Conservation (phyloP, 441 rosid genomes). For the Populus hybrid region DNA sequence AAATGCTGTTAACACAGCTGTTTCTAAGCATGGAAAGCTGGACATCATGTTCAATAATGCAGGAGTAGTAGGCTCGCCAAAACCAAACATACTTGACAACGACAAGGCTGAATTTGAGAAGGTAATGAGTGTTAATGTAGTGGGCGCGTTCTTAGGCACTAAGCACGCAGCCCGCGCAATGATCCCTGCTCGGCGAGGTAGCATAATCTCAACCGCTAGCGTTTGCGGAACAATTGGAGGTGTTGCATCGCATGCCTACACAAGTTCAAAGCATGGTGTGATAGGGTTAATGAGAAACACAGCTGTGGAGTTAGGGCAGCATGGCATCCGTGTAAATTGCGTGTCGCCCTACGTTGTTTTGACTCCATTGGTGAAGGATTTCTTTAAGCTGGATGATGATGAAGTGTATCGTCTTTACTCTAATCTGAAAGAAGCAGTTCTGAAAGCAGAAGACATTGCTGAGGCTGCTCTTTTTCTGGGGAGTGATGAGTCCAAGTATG, state of each 20-base stretch:
- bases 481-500: conserved; percentile 38
- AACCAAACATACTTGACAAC: conserved; percentile 29
- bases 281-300: conserved; percentile 38
- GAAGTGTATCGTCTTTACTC: conserved; percentile 20
- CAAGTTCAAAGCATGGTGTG: conserved; percentile 38
- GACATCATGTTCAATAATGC: conserved; percentile 53
- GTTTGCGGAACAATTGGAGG: conserved; percentile 25
- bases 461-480: conserved; percentile 39
- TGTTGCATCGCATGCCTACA: conserved; percentile 34
- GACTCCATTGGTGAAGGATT: conserved; percentile 20
- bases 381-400: conserved; percentile 13
- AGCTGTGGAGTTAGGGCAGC: conserved; percentile 36
- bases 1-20: conserved; percentile 29
- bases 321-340: conserved; percentile 46
- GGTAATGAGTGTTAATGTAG: conserved; percentile 31
- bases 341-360: conserved; percentile 40
- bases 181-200: conserved; percentile 19
- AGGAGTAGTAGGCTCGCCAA: conserved; percentile 18
- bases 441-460: conserved; percentile 36
- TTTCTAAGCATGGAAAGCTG: conserved; percentile 34
- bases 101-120: conserved; percentile 33
- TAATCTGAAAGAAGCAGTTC: conserved; percentile 26
- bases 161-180: conserved; percentile 34
- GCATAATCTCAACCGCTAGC: conserved; percentile 43
- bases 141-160: conserved; percentile 35